Percentiles rank a stretch among this genome's conserved stretches.
Conservation (phyloP, 169 alveolate genomes). For the Plasmodium vinckei region DNA sequence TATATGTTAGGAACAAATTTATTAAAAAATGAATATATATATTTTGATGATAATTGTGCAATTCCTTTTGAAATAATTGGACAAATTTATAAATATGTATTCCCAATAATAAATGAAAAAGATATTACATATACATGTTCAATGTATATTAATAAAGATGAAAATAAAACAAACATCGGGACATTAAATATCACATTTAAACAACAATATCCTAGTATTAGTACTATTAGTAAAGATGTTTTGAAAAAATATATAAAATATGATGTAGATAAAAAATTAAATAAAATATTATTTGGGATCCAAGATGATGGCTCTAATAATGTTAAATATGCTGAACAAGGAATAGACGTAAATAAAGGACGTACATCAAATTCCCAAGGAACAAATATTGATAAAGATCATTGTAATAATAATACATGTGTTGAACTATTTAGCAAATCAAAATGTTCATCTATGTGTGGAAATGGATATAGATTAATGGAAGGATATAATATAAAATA, state of each 20-base stretch:
- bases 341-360: slow-evolving; percentile 19
- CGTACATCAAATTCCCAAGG: slow-evolving; percentile 14
- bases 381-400: slow-evolving; percentile 2
- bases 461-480: slow-evolving; percentile 28
- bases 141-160: slow-evolving; percentile 42
- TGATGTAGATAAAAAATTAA: slow-evolving; percentile 32
- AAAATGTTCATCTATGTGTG: slow-evolving; percentile 53
- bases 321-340: slow-evolving; percentile 12
- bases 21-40: slow-evolving; percentile 3
- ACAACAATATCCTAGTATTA: slow-evolving; percentile 12
- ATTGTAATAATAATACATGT: slow-evolving; percentile 51
- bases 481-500: slow-evolving; percentile 21
- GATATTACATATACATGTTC: slow-evolving; percentile 27
- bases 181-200: slow-evolving; percentile 17
- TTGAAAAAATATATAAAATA: slow-evolving; percentile 29
- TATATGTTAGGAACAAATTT: slow-evolving; percentile 34
- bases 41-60: slow-evolving; percentile 32
- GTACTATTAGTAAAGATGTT: slow-evolving; percentile 24
- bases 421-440: slow-evolving; percentile 31
- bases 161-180: slow-evolving; percentile 16
- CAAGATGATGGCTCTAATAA: not conserved
- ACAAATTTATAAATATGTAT: slow-evolving; percentile 33
- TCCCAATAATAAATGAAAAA: slow-evolving; percentile 37
- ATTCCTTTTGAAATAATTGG: slow-evolving; percentile 44
- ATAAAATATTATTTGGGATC: slow-evolving; percentile 22